A percentile compares a stretch with the other conserved stretches of the same genome.
These are phyloP conservation scores for Pyrus pyrifolia DNA, from an alignment of 306 rosid genomes.

Conservation along the genomic window DNA sequence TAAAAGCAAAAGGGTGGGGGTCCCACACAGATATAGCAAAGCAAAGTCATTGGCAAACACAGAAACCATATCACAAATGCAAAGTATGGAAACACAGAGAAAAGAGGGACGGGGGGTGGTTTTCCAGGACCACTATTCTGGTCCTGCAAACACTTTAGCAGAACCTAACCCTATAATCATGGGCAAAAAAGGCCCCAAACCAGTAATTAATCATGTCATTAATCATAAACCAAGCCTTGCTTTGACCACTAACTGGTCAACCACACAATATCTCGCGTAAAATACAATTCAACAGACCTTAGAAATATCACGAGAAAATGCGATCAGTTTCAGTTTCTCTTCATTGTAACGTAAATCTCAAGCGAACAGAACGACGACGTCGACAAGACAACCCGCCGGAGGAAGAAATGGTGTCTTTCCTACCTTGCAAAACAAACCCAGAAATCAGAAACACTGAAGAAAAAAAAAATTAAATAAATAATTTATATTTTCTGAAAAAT, in stretches of 20 bases:
- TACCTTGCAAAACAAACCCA: conserved; percentile 21
- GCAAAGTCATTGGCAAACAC: background rate
- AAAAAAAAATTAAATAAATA: background rate
- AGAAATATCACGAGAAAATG: conserved; percentile 17
- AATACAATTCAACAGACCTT: conserved; percentile 22
- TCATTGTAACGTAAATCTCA: conserved; percentile 47
- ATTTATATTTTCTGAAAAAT: background rate
- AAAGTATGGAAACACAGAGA: background rate
- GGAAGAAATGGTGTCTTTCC: background rate
- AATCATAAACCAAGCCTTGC: background rate
- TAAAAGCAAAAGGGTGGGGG: background rate
- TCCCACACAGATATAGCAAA: background rate
- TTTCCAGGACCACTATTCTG: background rate
- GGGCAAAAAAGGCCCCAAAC: background rate
- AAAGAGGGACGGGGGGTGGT: too few relatives aligned
- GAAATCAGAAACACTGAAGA: conserved; percentile 13
- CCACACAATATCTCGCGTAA: background rate
- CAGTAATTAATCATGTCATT: background rate
- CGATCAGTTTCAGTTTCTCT: conserved; percentile 18
- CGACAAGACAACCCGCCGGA: background rate
- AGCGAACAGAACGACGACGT: conserved; percentile 30
- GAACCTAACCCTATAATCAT: background rate
- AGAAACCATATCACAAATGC: background rate
- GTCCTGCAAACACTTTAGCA: background rate
- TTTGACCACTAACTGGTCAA: background rate